Conservation (phyloP, 148 eudicot species). For the Beta vulgaris region DNA sequence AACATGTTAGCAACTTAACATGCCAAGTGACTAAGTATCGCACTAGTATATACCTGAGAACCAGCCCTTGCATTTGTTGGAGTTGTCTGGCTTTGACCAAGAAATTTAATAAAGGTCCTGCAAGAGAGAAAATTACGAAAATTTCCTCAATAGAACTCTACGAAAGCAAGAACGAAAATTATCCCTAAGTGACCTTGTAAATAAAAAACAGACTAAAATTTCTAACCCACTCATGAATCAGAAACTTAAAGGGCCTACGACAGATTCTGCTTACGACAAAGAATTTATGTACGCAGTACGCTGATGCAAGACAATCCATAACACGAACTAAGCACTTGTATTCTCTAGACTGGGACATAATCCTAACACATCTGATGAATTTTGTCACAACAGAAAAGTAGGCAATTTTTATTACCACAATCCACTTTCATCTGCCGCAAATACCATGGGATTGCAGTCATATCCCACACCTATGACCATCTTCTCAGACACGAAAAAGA, state of each 20-base stretch:
- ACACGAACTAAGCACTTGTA: background rate
- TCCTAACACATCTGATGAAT: background rate
- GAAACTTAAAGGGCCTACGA: background rate
- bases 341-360: background rate
- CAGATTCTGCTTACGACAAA: background rate
- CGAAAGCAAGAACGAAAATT: background rate
- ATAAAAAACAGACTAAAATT: background rate
- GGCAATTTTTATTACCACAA: constrained; percentile 51
- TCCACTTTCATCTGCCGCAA: constrained; percentile 86
- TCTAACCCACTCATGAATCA: background rate
- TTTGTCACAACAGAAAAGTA: background rate
- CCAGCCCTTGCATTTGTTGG: constrained; percentile 68
- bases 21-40: constrained; percentile 2
- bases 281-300: background rate
- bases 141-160: background rate
- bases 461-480: constrained; percentile 90
- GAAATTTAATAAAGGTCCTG: constrained; percentile 83
- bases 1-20: background rate
- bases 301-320: background rate
- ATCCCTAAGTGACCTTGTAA: background rate
- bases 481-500: constrained; percentile 87
- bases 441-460: constrained; percentile 92
- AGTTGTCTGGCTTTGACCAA: constrained; percentile 65
- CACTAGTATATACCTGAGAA: constrained; percentile 58
- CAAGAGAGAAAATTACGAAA: constrained; percentile 15